Conservation (phyloP, 1,284 basidiomycete genomes). For the Ceratobasidium sp. region DNA sequence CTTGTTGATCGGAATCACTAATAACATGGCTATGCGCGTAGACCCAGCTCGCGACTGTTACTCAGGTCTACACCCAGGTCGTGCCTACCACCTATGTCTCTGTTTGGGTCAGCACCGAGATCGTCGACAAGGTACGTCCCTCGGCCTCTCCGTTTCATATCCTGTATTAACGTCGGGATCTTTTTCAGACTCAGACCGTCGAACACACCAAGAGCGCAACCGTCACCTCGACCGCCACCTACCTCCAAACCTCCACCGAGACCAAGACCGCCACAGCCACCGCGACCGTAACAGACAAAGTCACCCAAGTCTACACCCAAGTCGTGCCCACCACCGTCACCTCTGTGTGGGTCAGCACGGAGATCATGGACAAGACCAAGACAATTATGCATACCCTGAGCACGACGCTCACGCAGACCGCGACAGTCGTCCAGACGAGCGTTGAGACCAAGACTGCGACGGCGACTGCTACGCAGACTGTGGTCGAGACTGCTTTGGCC, state of each 20-base stretch:
- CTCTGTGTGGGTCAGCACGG: slow-evolving; percentile 34
- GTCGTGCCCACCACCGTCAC: slow-evolving; percentile 31
- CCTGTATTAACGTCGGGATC: background rate
- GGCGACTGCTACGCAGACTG: slow-evolving; percentile 43
- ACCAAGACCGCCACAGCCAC: slow-evolving; percentile 38
- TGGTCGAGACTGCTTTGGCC: slow-evolving; percentile 34
- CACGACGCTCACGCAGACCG: background rate
- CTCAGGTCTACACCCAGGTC: slow-evolving; percentile 43
- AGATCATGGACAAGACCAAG: slow-evolving; percentile 39
- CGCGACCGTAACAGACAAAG: slow-evolving; percentile 21
- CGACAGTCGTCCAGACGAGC: slow-evolving; percentile 38
- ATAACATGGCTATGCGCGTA: slow-evolving; percentile 1
- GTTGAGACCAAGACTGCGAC: slow-evolving; percentile 40
- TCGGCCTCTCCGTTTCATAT: background rate
- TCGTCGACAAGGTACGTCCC: slow-evolving; percentile 41
- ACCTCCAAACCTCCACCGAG: slow-evolving; percentile 44
- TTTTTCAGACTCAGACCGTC: slow-evolving; percentile 41
- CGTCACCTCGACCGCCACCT: slow-evolving; percentile 44
- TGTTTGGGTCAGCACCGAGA: slow-evolving; percentile 44
- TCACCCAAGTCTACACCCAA: slow-evolving; percentile 32
- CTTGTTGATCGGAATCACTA: background rate
- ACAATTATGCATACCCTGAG: slow-evolving; percentile 25
- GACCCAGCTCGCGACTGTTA: slow-evolving; percentile 43
- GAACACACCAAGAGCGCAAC: slow-evolving; percentile 41
- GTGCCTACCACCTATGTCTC: slow-evolving; percentile 45